Conservation (phyloP, 2,329 filamentous ascomycete genomes). For the Tolypocladium tropicale region DNA sequence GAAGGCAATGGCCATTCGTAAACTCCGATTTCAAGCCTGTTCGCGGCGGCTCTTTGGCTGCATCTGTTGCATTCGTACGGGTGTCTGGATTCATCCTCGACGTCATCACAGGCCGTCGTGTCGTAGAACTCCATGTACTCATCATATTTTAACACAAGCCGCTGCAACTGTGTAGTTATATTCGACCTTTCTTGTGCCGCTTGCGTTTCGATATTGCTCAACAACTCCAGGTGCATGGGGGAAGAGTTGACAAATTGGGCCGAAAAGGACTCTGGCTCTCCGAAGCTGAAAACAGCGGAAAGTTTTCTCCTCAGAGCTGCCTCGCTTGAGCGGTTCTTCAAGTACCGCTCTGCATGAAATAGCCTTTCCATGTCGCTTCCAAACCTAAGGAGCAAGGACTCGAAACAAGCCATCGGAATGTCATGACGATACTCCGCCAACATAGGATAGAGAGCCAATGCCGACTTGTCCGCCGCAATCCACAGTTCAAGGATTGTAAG, state of each 20-base stretch:
- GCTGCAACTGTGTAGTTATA: background rate
- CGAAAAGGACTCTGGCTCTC: conserved; percentile 13
- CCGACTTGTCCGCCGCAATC: conserved; percentile 42
- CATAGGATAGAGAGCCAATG: conserved; percentile 24
- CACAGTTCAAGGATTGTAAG: conserved; percentile 47
- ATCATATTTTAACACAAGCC: background rate
- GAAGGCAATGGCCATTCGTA: conserved; percentile 44
- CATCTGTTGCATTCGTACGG: background rate
- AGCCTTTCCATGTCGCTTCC: conserved; percentile 34
- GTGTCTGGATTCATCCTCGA: background rate
- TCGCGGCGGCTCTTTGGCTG: background rate
- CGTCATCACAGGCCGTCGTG: background rate
- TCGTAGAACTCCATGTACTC: background rate
- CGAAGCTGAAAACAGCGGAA: conserved; percentile 1
- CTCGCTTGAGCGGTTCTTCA: conserved; percentile 15
- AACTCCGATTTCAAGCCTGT: background rate
- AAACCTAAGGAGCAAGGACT: conserved; percentile 33
- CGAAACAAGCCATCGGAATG: conserved; percentile 25
- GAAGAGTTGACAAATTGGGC: background rate
- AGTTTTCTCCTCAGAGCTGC: background rate
- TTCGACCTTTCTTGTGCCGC: background rate
- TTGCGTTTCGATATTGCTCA: background rate
- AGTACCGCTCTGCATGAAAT: conserved; percentile 31
- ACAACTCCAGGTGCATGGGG: background rate
- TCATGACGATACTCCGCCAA: conserved; percentile 36